phyloP scores from a whole-genome alignment of 1,139 yeast species.

The Scheffersomyces segobiensis region DNA sequence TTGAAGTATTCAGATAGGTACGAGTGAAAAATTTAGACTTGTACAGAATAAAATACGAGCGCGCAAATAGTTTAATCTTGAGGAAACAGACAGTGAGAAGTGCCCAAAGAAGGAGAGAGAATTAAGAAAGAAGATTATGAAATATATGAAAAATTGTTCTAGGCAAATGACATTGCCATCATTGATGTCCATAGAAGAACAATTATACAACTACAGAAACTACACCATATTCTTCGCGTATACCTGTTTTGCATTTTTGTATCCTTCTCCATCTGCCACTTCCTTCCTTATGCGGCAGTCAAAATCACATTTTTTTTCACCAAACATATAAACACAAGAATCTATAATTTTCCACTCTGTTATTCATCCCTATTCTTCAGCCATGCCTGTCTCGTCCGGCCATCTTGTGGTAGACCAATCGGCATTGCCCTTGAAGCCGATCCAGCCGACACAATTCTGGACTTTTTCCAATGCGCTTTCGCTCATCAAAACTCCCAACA shows the following conservation, averaged over 20 bases:
- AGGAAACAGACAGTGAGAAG: neutral
- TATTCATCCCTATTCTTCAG: neutral
- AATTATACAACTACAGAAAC: neutral
- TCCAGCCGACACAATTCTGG: conserved; percentile 43
- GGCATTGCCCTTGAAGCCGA: conserved; percentile 26
- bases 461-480: conserved; percentile 44
- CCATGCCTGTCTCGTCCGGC: neutral
- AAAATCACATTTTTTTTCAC: neutral
- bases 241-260: neutral
- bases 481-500: conserved; percentile 31
- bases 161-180: neutral
- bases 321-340: neutral
- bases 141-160: neutral
- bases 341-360: neutral
- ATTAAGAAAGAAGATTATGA: neutral
- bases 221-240: neutral
- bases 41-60: neutral
- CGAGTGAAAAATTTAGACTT: neutral
- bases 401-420: neutral
- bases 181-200: neutral
- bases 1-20: neutral
- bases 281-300: neutral
- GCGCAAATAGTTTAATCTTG: neutral
- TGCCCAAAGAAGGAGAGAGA: neutral
- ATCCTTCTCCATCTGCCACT: neutral